Conservation (phyloP, 192 early-diverging fungal species). For the Endogone sp. region DNA sequence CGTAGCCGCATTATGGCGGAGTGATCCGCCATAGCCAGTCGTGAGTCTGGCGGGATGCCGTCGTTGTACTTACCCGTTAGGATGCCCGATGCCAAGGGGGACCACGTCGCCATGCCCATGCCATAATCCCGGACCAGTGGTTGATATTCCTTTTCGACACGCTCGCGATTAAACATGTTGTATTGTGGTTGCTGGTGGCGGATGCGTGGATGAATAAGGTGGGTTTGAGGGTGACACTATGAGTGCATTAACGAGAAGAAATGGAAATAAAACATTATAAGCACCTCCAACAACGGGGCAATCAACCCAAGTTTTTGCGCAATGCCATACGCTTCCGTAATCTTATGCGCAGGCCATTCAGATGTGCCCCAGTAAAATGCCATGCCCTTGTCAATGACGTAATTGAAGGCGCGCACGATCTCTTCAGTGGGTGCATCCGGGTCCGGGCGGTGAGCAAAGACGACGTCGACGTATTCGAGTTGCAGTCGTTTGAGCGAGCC, state of each 20-base stretch:
- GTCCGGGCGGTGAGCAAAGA: constrained; percentile 78
- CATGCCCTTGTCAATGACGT: constrained; percentile 73
- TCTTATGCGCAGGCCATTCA: constrained; percentile 79
- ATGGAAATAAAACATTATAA: background rate
- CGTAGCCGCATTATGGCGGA: constrained; percentile 55
- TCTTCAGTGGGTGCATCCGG: constrained; percentile 75
- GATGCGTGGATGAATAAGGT: background rate
- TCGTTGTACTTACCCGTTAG: constrained; percentile 73
- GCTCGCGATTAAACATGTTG: constrained; percentile 81
- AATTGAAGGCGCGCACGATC: constrained; percentile 80
- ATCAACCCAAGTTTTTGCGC: constrained; percentile 66
- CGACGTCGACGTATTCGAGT: constrained; percentile 70
- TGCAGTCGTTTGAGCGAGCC: constrained; percentile 69
- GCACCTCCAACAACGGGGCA: constrained; percentile 57
- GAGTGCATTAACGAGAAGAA: background rate
- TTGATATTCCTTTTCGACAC: constrained; percentile 68
- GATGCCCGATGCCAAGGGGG: constrained; percentile 64
- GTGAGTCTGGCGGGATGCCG: constrained; percentile 62
- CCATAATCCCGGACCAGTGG: constrained; percentile 65
- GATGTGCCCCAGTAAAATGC: constrained; percentile 84
- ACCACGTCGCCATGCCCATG: constrained; percentile 76
- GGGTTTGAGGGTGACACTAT: background rate
- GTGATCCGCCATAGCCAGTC: constrained; percentile 59
- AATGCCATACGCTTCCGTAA: constrained; percentile 68
- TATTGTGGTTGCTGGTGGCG: constrained; percentile 81